These are phyloP conservation scores for Apiotrichum montevideense DNA, from an alignment of 1,284 basidiomycete species.

Conservation along the genomic window DNA sequence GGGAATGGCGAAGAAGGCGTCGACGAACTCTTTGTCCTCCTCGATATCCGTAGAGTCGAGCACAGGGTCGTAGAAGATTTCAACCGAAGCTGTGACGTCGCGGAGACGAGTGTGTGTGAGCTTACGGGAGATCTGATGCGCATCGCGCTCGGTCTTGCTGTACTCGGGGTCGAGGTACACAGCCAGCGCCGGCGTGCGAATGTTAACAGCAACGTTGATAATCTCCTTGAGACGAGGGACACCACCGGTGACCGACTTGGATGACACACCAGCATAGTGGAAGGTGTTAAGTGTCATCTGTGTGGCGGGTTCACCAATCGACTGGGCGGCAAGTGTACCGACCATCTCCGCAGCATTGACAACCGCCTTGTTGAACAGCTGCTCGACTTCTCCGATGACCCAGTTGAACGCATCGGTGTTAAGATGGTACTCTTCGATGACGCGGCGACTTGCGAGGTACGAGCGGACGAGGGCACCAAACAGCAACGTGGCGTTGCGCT, in stretches of 20 bases:
- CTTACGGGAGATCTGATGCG: conserved; percentile 43
- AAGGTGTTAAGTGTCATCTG: conserved; percentile 97
- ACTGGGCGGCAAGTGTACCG: conserved; percentile 94
- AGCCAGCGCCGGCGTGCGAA: conserved; percentile 92
- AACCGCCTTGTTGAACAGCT: conserved; percentile 86
- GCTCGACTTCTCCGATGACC: conserved; percentile 93
- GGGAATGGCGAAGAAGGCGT: conserved; percentile 98
- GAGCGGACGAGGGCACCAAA: conserved; percentile 92
- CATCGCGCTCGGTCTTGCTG: conserved; percentile 62
- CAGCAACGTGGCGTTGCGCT: conserved; percentile 81
- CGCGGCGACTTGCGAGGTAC: conserved; percentile 72
- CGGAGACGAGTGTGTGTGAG: conserved; percentile 90
- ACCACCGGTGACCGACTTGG: conserved; percentile 96
- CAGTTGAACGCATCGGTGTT: conserved; percentile 92
- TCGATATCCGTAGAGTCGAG: conserved; percentile 89
- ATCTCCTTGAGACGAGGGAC: conserved; percentile 97
- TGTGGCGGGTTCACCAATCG: conserved; percentile 98
- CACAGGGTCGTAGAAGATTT: conserved; percentile 98
- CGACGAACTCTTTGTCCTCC: conserved; percentile 92
- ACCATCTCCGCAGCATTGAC: conserved; percentile 98
- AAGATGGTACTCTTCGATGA: conserved; percentile 79
- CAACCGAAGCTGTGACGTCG: conserved; percentile 90
- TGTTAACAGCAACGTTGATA: conserved; percentile 97
- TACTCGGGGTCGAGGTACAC: conserved; percentile 80
- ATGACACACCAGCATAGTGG: conserved; percentile 98